Conservation (phyloP, 805 yeast genomes). For the Jamesozyma jinghongensis region DNA sequence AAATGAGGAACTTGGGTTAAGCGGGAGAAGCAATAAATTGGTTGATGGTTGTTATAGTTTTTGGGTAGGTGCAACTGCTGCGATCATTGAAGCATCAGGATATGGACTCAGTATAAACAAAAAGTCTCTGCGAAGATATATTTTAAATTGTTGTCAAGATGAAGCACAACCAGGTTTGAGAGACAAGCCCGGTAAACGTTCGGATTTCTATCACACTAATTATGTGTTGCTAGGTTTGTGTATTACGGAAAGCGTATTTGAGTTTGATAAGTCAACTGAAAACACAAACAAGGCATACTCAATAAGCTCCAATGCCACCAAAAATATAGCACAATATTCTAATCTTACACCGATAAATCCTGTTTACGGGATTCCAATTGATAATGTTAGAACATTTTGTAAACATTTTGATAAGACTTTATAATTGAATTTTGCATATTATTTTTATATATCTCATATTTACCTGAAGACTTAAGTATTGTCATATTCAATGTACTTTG, state of each 20-base stretch:
- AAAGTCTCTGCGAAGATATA: slow-evolving; percentile 52
- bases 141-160: slow-evolving; percentile 67
- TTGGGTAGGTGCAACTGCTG: slow-evolving; percentile 87
- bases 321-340: slow-evolving; percentile 3
- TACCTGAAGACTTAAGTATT: too few species aligned
- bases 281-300: slow-evolving; percentile 1
- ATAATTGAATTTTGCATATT: too few species aligned
- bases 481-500: too few species aligned
- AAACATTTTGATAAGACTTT: slow-evolving; percentile 9
- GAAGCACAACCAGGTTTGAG: slow-evolving; percentile 57
- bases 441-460: neutral
- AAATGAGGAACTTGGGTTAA: slow-evolving; percentile 72
- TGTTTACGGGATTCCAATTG: slow-evolving; percentile 48
- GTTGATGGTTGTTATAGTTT: slow-evolving; percentile 95
- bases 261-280: neutral
- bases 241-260: slow-evolving; percentile 14
- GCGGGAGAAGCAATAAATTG: slow-evolving; percentile 84
- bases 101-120: slow-evolving; percentile 37
- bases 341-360: slow-evolving; percentile 38
- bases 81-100: slow-evolving; percentile 32
- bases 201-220: slow-evolving; percentile 89
- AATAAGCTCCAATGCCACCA: neutral
- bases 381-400: slow-evolving; percentile 30
- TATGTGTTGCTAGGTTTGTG: slow-evolving; percentile 70
- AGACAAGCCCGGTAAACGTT: slow-evolving; percentile 75